Base-by-base conservation (phyloP, 1,139 yeast genomes). In the Trichomonascaceae sp. region DNA sequence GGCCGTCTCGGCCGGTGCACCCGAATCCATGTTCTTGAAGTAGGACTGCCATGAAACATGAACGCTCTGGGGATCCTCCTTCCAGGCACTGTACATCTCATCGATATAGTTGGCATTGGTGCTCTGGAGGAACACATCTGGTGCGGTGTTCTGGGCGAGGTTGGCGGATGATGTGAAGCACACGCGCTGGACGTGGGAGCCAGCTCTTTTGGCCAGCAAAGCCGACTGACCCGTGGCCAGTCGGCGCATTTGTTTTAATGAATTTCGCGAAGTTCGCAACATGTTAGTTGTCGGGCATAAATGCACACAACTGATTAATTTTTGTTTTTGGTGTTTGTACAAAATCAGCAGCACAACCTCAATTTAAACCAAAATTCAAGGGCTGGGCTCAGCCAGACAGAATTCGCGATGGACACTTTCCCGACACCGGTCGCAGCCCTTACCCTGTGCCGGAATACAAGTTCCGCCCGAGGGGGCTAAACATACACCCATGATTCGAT, bases 81-180 rank as follows among this genome's bases (percentile, higher is more conserved):
- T 71, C 97, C 97, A 89, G 33, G 94, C 89, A 44, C 75, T 74
- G 60, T 85, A 92, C 99, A 89, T 89, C 62, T 89, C 97, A 59
- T 89, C 99, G 50, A 92, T 80, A 62, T 89, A 89, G 52, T 76
- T 76, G 46, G 95, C 93, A 59, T 82, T 82, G 56, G 76, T 75
- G 37, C 93, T 74, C 49, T 80, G 84, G 49, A 87, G 64, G 59
- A 89, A 89, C 32, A 75, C 69, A 60, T 87, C 97, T 41, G 51
- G 49, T 28, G 31, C 33, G 25, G 31, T 26, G 27, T 17, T n/a
- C 25, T 6, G 14, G 26, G 6, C 9, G 23, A 6, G 11, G 11
- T 8, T 8, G 6, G 23, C 6, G 23, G 11, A 8, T 11, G 6
- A 8, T 20, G 23, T 20, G 11, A 6, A 6, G 23, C 23, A 6